phyloP scores from a whole-genome alignment of 495 filamentous ascomycete genomes.

The Penicillium maclennaniae region DNA sequence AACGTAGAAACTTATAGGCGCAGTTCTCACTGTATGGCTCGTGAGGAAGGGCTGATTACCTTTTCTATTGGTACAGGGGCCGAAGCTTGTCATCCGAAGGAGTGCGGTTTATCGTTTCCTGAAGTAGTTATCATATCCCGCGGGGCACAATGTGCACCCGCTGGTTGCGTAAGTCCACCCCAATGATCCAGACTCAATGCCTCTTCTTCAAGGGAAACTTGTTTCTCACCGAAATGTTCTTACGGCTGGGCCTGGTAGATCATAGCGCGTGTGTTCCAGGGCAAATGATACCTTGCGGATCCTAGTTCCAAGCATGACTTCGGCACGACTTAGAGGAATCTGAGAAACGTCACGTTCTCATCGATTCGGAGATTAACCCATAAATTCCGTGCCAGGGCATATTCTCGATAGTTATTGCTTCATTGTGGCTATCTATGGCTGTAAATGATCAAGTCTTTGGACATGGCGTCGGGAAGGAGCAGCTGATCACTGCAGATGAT shows the following conservation, averaged over 20 bases:
- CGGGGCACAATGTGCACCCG: not conserved
- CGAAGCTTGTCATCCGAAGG: slow-evolving; percentile 7
- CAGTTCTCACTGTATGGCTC: not conserved
- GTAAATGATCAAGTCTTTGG: not conserved
- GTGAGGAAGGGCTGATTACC: not conserved
- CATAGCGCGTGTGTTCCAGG: not conserved
- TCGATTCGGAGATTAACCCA: not conserved
- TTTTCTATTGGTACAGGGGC: slow-evolving; percentile 10
- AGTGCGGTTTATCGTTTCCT: slow-evolving; percentile 34
- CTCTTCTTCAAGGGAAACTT: not conserved
- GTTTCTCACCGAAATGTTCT: not conserved
- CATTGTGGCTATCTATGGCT: not conserved
- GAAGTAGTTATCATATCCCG: slow-evolving; percentile 39
- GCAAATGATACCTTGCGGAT: not conserved
- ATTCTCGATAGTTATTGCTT: not conserved
- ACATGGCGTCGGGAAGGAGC: not conserved
- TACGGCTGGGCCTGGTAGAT: not conserved
- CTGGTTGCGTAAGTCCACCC: slow-evolving; percentile 3
- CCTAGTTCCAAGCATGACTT: not conserved
- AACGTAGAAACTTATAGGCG: not conserved
- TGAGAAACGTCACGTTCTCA: not conserved
- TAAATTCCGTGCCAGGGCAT: not conserved
- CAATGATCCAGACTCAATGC: not conserved
- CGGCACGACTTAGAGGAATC: not conserved
- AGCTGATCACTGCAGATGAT: not conserved